phyloP scores from a whole-genome alignment of 352 stramenopile genomes.

The Globisporangium spiculum region DNA sequence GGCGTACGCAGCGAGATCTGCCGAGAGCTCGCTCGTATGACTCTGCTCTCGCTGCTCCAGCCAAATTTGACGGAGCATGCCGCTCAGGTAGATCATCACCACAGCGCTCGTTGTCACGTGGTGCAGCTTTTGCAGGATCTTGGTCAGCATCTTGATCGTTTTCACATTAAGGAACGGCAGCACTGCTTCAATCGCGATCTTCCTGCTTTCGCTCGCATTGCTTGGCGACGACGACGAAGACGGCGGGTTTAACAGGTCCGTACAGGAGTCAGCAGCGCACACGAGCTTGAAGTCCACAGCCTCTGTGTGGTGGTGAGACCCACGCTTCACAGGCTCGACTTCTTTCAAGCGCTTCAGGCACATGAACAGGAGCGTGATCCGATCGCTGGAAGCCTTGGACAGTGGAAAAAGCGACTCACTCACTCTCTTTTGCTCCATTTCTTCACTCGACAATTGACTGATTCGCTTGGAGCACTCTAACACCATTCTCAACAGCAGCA shows the following conservation, averaged over 20 bases:
- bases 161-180: constrained; percentile 50
- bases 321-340: constrained; percentile 18
- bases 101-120: constrained; percentile 54
- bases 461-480: constrained; percentile 74
- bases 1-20: constrained; percentile 55
- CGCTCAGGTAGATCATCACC: constrained; percentile 66
- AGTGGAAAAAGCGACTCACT: constrained; percentile 40
- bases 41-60: constrained; percentile 17
- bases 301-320: not conserved
- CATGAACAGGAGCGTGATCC: constrained; percentile 71
- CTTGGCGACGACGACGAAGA: not conserved
- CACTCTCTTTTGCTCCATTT: not conserved
- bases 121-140: constrained; percentile 70
- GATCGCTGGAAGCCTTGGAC: constrained; percentile 46
- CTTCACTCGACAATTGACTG: not conserved
- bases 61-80: constrained; percentile 45
- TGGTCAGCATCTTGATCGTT: constrained; percentile 70
- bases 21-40: constrained; percentile 15
- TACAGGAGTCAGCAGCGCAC: constrained; percentile 30
- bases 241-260: constrained; percentile 32
- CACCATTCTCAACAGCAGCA: constrained; percentile 68
- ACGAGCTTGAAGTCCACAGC: constrained; percentile 59
- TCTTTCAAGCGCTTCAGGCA: constrained; percentile 78
- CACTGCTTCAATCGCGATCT: constrained; percentile 41
- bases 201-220: constrained; percentile 9